Percentiles rank a stretch among this genome's conserved stretches.
Conservation (phyloP, 2,329 filamentous ascomycete genomes). For the Catunica adiposa region DNA sequence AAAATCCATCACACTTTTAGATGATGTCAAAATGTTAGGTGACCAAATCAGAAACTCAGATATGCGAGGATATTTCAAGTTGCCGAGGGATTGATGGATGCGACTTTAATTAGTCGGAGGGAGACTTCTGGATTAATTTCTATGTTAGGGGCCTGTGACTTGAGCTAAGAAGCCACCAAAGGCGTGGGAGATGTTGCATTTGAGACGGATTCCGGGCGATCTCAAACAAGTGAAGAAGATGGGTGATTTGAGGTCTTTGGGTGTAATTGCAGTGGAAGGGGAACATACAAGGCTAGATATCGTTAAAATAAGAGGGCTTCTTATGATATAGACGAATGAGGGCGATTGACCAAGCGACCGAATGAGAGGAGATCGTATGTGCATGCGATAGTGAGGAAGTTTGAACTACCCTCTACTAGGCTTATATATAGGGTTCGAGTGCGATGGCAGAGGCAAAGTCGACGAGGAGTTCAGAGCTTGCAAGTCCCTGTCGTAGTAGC, state of each 20-base stretch:
- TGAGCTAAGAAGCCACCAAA: neutral
- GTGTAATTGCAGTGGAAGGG: too few species aligned
- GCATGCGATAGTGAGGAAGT: too few species aligned
- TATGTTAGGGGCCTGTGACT: slow-evolving; percentile 1
- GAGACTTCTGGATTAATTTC: neutral
- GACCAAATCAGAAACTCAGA: neutral
- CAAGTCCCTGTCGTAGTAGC: too few species aligned
- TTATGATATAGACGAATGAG: too few species aligned
- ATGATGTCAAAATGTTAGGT: neutral
- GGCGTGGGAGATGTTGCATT: neutral
- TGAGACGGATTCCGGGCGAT: neutral
- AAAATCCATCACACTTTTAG: neutral
- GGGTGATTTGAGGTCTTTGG: neutral
- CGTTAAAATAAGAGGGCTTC: too few species aligned
- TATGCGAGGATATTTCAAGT: neutral
- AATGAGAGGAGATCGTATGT: too few species aligned
- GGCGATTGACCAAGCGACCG: too few species aligned
- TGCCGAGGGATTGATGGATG: neutral
- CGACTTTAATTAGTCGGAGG: neutral
- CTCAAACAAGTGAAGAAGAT: neutral
- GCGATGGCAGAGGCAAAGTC: too few species aligned
- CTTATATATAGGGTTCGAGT: too few species aligned
- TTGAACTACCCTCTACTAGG: too few species aligned
- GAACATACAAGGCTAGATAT: too few species aligned
- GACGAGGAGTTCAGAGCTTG: too few species aligned